A percentile compares a stretch with the other conserved stretches of the same genome.
Evolutionary conservation across 345 rosid genomes (phyloP).

Genomic region (Eucalyptus coolabah): DNA sequence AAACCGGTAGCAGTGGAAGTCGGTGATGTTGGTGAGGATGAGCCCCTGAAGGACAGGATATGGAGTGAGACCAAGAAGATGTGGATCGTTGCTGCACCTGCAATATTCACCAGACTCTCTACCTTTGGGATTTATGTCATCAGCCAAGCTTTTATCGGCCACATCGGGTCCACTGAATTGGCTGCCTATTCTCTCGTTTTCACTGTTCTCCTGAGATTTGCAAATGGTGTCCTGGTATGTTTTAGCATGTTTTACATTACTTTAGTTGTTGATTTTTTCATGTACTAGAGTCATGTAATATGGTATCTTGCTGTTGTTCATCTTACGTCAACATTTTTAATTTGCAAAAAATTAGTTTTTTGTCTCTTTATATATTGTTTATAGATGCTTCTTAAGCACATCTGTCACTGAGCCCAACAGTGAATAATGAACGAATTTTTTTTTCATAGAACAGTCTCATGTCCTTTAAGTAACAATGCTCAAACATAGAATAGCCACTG

Average conservation of each 20-base stretch:
- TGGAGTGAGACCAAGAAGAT: slow-evolving; percentile 53
- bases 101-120: slow-evolving; percentile 60
- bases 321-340: not conserved
- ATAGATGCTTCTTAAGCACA: not conserved
- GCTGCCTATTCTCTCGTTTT: slow-evolving; percentile 63
- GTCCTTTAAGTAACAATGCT: not conserved
- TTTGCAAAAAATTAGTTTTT: not conserved
- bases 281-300: not conserved
- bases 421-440: not conserved
- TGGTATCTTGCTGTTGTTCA: not conserved
- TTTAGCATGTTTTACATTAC: not conserved
- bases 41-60: slow-evolving; percentile 13
- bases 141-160: slow-evolving; percentile 68
- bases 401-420: not conserved
- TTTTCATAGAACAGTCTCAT: not conserved
- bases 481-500: not conserved
- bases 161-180: slow-evolving; percentile 44
- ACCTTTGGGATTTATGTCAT: slow-evolving; percentile 43
- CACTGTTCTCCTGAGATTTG: slow-evolving; percentile 56
- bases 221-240: slow-evolving; percentile 53
- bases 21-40: not conserved
- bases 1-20: not conserved
- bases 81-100: slow-evolving; percentile 72
- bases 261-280: not conserved
- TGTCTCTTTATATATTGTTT: not conserved